Percentiles rank a stretch among this genome's conserved stretches.
Evolutionary conservation across 2,329 filamentous ascomycete genomes (phyloP).

Genomic region (Bertia moriformis): DNA sequence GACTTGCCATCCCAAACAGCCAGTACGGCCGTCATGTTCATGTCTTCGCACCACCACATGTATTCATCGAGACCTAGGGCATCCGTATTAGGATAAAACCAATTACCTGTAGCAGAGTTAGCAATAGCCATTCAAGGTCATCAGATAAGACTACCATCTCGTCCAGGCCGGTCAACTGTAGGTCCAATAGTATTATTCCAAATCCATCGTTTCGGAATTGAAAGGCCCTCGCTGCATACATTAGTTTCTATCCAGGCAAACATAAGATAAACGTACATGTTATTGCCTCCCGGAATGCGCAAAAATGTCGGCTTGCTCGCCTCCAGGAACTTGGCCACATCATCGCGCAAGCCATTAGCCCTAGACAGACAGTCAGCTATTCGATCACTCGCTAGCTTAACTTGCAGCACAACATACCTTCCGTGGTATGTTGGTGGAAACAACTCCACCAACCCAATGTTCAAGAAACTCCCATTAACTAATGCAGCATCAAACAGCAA

Average conservation of each 20-base stretch:
- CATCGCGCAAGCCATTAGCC: background rate
- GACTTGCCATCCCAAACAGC: conserved; percentile 43
- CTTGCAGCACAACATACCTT: conserved; percentile 19
- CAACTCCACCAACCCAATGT: conserved; percentile 43
- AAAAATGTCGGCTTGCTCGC: conserved; percentile 32
- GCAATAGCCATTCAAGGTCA: conserved; percentile 34
- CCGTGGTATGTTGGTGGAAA: conserved; percentile 46
- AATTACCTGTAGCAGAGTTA: conserved; percentile 34
- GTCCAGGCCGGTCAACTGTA: conserved; percentile 36
- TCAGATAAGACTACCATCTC: conserved; percentile 27
- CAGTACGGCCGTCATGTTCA: conserved; percentile 39
- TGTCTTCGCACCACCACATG: conserved; percentile 43
- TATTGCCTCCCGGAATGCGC: conserved; percentile 52
- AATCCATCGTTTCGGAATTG: conserved; percentile 27
- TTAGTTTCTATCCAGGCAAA: background rate
- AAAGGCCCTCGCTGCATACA: conserved; percentile 16
- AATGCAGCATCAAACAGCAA: conserved; percentile 5
- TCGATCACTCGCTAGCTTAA: conserved; percentile 6
- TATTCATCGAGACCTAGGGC: conserved; percentile 50
- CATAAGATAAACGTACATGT: conserved; percentile 22
- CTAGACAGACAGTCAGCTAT: conserved; percentile 11
- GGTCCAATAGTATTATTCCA: conserved; percentile 39
- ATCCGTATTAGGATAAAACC: conserved; percentile 47
- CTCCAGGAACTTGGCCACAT: conserved; percentile 1
- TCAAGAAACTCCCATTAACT: conserved; percentile 23